Evolutionary conservation across 163 green algal species (phyloP).

Genomic region (Prototheca wickerhamii): DNA sequence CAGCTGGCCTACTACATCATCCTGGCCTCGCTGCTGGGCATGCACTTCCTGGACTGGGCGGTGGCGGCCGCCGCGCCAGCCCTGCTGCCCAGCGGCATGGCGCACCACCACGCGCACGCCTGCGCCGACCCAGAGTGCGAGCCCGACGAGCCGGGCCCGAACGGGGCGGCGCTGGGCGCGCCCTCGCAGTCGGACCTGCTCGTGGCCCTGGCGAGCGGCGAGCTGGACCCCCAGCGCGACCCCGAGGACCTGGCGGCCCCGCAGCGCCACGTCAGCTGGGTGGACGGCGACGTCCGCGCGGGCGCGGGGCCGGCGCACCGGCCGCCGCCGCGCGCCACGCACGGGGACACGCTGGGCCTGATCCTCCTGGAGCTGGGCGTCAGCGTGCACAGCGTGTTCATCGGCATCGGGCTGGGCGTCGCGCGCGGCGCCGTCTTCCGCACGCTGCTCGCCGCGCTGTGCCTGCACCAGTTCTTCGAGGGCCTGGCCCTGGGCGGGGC

Average conservation of each 20-base stretch:
- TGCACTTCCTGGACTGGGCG: constrained; percentile 10
- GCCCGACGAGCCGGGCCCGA: neutral
- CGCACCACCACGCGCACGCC: neutral
- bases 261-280: neutral
- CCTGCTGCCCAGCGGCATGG: neutral
- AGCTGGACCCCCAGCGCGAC: neutral
- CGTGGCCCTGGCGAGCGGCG: too few species aligned
- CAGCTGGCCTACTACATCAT: neutral
- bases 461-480: constrained; percentile 36
- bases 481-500: constrained; percentile 28
- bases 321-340: neutral
- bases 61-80: neutral
- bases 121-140: neutral
- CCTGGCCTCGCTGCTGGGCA: constrained; percentile 9
- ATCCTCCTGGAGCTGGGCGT: constrained; percentile 33
- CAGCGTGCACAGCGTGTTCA: constrained; percentile 27
- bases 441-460: constrained; percentile 25
- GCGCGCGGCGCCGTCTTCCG: constrained; percentile 5
- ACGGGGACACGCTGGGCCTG: constrained; percentile 1
- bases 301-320: neutral
- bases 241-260: too few species aligned
- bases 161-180: too few species aligned
- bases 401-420: constrained; percentile 33
- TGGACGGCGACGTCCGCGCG: neutral
- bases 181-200: too few species aligned